phyloP scores from a whole-genome alignment of 23 red algal genomes.

The Gracilariopsis chorda region DNA sequence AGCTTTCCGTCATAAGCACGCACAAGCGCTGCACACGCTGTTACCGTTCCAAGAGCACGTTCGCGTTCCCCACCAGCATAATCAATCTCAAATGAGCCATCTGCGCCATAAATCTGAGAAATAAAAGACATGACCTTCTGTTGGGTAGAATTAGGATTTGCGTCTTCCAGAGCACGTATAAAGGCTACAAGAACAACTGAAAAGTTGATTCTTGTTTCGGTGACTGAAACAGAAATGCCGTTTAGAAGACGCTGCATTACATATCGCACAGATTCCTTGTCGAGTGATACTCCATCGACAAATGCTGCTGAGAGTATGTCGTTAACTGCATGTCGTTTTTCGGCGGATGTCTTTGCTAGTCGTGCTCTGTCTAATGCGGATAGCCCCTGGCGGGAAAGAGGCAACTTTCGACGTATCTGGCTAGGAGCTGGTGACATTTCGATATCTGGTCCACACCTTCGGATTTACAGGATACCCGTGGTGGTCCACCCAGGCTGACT shows the following conservation, averaged over 20 bases:
- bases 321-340: not conserved
- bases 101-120: not conserved
- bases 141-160: not conserved
- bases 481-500: no score
- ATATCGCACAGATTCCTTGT: slow-evolving; percentile 11
- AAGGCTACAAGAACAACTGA: slow-evolving; percentile 13
- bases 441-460: no score
- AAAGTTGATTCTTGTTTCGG: slow-evolving; percentile 14
- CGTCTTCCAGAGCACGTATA: not conserved
- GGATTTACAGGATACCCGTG: no score
- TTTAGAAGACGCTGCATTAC: slow-evolving; percentile 37
- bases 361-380: not conserved
- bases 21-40: slow-evolving; percentile 23
- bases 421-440: not conserved
- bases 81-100: slow-evolving; percentile 20
- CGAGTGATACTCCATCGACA: not conserved
- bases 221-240: slow-evolving; percentile 40
- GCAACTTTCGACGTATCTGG: not conserved
- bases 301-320: not conserved
- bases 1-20: not conserved
- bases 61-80: slow-evolving; percentile 22
- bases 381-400: not conserved
- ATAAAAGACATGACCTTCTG: not conserved
- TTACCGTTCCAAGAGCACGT: slow-evolving; percentile 47
- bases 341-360: not conserved